phyloP scores from a whole-genome alignment of 1,139 yeast species.

The Kurtzmaniella natalensis region DNA sequence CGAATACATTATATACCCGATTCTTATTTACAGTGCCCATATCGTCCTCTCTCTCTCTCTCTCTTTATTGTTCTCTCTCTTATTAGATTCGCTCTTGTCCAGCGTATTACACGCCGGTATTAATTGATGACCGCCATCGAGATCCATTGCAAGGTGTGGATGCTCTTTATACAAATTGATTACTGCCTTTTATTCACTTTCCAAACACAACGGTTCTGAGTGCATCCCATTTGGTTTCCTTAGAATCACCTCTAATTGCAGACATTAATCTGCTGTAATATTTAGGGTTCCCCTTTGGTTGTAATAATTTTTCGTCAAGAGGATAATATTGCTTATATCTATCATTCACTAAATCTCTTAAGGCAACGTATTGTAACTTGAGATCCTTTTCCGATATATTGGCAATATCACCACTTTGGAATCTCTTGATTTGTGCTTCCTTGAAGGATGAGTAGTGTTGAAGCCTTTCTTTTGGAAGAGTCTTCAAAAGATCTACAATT shows the following conservation, averaged over 20 bases:
- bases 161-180: too few relatives aligned
- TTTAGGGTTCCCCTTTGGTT: conserved; percentile 79
- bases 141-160: too few relatives aligned
- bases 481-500: conserved; percentile 36
- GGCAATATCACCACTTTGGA: conserved; percentile 23
- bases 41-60: too few relatives aligned
- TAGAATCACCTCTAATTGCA: conserved; percentile 71
- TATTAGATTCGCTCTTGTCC: too few relatives aligned
- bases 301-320: conserved; percentile 60
- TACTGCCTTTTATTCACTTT: too few relatives aligned
- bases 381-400: conserved; percentile 44
- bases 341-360: conserved; percentile 55
- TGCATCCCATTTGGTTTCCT: conserved; percentile 62
- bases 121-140: too few relatives aligned
- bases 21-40: too few relatives aligned
- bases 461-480: conserved; percentile 61
- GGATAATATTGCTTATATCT: conserved; percentile 61
- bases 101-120: too few relatives aligned
- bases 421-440: conserved; percentile 57
- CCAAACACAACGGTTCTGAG: conserved; percentile 68
- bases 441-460: conserved; percentile 66
- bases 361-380: conserved; percentile 55
- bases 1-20: too few relatives aligned
- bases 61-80: too few relatives aligned
- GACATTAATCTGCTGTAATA: conserved; percentile 68